Evolutionary conservation across 352 stramenopile genomes (phyloP).

Genomic region (Lagenidium sp.): DNA sequence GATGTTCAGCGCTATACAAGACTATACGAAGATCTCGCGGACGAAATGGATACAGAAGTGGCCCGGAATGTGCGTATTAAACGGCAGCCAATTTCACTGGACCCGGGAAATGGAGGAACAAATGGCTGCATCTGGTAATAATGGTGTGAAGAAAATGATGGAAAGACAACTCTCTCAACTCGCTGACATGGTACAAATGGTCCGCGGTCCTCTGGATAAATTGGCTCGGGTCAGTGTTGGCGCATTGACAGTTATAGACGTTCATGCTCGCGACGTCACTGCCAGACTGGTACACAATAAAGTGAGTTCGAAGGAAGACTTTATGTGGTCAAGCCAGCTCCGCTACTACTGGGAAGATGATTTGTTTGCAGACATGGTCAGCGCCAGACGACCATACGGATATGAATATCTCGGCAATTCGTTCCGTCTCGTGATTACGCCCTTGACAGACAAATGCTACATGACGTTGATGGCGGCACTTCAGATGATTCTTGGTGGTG

Average conservation of each 20-base stretch:
- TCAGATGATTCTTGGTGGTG: constrained; percentile 92
- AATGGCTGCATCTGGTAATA: constrained; percentile 68
- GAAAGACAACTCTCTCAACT: constrained; percentile 86
- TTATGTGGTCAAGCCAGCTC: constrained; percentile 92
- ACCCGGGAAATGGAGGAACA: constrained; percentile 90
- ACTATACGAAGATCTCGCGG: constrained; percentile 86
- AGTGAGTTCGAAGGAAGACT: constrained; percentile 87
- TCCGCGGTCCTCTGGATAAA: constrained; percentile 83
- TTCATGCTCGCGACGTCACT: constrained; percentile 92
- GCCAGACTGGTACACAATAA: constrained; percentile 76
- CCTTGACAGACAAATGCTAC: constrained; percentile 94
- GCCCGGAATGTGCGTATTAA: constrained; percentile 91
- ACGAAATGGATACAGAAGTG: constrained; percentile 95
- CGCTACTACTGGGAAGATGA: constrained; percentile 92
- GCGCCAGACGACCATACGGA: constrained; percentile 83
- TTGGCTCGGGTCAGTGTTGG: constrained; percentile 88
- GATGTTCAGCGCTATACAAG: constrained; percentile 88
- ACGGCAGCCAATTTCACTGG: constrained; percentile 94
- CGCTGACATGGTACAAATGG: constrained; percentile 94
- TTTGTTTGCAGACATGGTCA: constrained; percentile 89
- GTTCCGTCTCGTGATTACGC: constrained; percentile 92
- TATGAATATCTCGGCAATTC: constrained; percentile 95
- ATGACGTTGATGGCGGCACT: constrained; percentile 93
- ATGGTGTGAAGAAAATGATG: constrained; percentile 89
- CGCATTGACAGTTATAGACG: constrained; percentile 92